Evolutionary conservation across 768 basidiomycete genomes (phyloP).

Genomic region (Rhodotorula kratochvilovae): DNA sequence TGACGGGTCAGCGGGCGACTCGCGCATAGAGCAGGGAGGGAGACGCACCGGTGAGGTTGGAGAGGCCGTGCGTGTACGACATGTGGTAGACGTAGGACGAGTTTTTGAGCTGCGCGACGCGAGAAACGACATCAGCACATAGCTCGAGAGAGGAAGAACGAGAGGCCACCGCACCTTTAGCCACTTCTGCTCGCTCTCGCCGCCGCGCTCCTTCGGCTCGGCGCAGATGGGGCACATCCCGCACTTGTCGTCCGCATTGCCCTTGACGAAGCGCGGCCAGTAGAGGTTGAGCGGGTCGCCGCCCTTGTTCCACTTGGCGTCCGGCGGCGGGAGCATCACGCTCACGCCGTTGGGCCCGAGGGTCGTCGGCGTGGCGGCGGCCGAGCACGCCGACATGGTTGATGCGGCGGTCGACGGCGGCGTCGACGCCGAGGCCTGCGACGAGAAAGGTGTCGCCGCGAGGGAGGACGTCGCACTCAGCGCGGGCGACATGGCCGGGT

Average conservation of each 20-base stretch:
- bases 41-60: conserved; percentile 31
- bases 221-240: conserved; percentile 74
- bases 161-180: conserved; percentile 54
- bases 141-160: background rate
- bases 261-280: conserved; percentile 70
- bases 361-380: background rate
- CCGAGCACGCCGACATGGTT: background rate
- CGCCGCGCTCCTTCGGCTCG: conserved; percentile 60
- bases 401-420: background rate
- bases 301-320: conserved; percentile 36
- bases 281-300: conserved; percentile 63
- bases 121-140: background rate
- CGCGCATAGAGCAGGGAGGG: too few species aligned
- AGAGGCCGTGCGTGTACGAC: conserved; percentile 37
- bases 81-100: conserved; percentile 39
- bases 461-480: background rate
- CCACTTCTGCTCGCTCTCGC: conserved; percentile 64
- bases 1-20: background rate
- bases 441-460: background rate
- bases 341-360: conserved; percentile 7
- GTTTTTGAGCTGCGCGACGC: conserved; percentile 32
- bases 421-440: background rate
- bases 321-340: conserved; percentile 22
- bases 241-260: conserved; percentile 63
- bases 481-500: conserved; percentile 7